Evolutionary conservation across 1,139 yeast species (phyloP).

Genomic region (Debaryomyces coudertii): DNA sequence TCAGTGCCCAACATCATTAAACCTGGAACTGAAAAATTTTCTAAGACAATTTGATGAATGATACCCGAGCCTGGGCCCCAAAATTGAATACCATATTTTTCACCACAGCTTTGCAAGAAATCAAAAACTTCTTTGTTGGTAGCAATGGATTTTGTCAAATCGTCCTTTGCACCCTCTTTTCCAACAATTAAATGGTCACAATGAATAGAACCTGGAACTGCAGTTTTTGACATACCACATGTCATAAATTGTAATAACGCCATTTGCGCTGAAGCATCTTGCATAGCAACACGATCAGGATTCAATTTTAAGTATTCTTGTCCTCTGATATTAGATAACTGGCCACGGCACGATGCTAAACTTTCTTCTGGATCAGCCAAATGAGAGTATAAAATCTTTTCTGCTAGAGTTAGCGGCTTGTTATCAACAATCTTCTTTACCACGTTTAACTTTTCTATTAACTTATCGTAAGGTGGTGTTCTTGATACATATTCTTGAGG

Average conservation of each 20-base stretch:
- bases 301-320: constrained; percentile 80
- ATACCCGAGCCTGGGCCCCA: constrained; percentile 99
- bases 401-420: constrained; percentile 87
- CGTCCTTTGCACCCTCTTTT: constrained; percentile 83
- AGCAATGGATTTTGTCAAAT: constrained; percentile 72
- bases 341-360: constrained; percentile 50
- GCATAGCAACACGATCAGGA: constrained; percentile 99
- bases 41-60: constrained; percentile 94
- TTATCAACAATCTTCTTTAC: constrained; percentile 67
- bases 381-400: constrained; percentile 91
- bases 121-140: constrained; percentile 94
- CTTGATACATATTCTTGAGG: constrained; percentile 67
- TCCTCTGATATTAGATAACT: constrained; percentile 71
- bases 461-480: constrained; percentile 85
- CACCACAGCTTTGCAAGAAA: constrained; percentile 87
- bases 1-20: constrained; percentile 96
- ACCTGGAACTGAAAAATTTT: constrained; percentile 94
- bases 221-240: constrained; percentile 82
- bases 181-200: constrained; percentile 98
- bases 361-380: constrained; percentile 83
- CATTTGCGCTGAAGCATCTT: constrained; percentile 98
- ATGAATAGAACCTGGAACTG: constrained; percentile 93
- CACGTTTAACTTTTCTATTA: constrained; percentile 60
- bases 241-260: constrained; percentile 97
- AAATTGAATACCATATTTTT: constrained; percentile 91